Conservation (phyloP, 176 grass and related monocot genomes). For the Otatea glauca region DNA sequence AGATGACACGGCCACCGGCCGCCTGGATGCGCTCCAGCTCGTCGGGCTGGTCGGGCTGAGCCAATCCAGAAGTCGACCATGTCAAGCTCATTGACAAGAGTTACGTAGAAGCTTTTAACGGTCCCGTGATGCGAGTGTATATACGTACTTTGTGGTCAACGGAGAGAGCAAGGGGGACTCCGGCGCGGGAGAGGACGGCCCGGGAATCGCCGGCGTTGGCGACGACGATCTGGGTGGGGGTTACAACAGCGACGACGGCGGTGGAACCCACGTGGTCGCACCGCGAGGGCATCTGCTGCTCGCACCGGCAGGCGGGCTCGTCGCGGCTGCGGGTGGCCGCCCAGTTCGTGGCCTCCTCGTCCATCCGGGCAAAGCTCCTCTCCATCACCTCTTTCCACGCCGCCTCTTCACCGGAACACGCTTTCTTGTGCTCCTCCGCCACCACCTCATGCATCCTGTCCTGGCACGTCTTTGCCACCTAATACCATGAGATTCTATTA, state of each 20-base stretch:
- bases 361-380: slow-evolving; percentile 80
- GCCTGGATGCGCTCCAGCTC: slow-evolving; percentile 87
- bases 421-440: slow-evolving; percentile 54
- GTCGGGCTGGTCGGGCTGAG: slow-evolving; percentile 87
- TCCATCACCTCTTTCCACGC: slow-evolving; percentile 75
- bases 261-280: slow-evolving; percentile 93
- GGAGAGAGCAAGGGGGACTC: slow-evolving; percentile 64
- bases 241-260: slow-evolving; percentile 75
- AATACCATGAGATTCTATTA: slow-evolving; percentile 22
- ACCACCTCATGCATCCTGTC: slow-evolving; percentile 78
- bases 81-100: slow-evolving; percentile 11
- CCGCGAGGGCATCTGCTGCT: slow-evolving; percentile 65
- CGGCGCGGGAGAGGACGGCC: slow-evolving; percentile 77
- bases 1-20: slow-evolving; percentile 87
- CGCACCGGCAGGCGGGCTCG: slow-evolving; percentile 71
- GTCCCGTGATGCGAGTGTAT: not conserved
- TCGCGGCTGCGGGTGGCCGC: slow-evolving; percentile 41
- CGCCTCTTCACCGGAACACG: not conserved
- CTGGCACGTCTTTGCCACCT: slow-evolving; percentile 79
- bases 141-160: slow-evolving; percentile 79
- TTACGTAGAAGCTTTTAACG: not conserved
- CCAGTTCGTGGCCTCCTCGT: slow-evolving; percentile 60
- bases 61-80: not conserved
- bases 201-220: slow-evolving; percentile 91
- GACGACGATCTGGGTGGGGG: slow-evolving; percentile 59